These are phyloP conservation scores for Inga laurina DNA, from an alignment of 306 rosid species.

Conservation along the genomic window DNA sequence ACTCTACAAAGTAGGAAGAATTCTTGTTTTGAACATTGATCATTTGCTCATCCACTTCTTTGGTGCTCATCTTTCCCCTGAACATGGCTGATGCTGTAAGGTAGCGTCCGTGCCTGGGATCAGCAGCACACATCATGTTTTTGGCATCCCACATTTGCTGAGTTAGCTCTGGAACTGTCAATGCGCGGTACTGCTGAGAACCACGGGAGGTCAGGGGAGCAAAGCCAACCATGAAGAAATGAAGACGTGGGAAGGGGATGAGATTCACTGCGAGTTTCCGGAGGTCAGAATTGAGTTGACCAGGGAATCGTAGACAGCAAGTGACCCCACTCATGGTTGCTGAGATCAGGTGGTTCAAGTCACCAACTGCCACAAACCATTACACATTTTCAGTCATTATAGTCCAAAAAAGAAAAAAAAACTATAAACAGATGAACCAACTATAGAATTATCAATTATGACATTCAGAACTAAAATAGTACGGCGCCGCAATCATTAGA, in stretches of 20 bases:
- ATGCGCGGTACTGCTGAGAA: conserved; percentile 61
- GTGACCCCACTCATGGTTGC: conserved; percentile 73
- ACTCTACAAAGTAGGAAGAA: conserved; percentile 65
- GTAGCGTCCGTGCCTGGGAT: conserved; percentile 61
- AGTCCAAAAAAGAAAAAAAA: not conserved
- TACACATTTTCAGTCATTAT: conserved; percentile 6
- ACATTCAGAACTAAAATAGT: not conserved
- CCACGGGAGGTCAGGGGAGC: conserved; percentile 66
- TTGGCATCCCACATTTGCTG: conserved; percentile 71
- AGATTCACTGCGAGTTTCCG: conserved; percentile 60
- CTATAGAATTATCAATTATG: not conserved
- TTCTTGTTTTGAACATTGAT: conserved; percentile 60
- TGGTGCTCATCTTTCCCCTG: conserved; percentile 68
- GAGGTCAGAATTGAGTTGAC: conserved; percentile 66
- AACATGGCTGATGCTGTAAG: conserved; percentile 63
- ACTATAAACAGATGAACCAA: not conserved
- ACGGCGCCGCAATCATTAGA: not conserved
- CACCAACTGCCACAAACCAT: conserved; percentile 53
- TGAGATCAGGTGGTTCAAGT: conserved; percentile 61
- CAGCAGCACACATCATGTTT: conserved; percentile 71
- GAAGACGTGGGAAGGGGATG: conserved; percentile 63
- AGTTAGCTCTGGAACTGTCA: conserved; percentile 60
- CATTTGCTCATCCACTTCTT: conserved; percentile 65
- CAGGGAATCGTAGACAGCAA: conserved; percentile 64
- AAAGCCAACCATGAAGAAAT: conserved; percentile 66